A percentile compares a stretch with the other conserved stretches of the same genome.
These are phyloP conservation scores for Cystobasidium sp. DNA, from an alignment of 1,284 basidiomycete genomes.

Conservation along the genomic window DNA sequence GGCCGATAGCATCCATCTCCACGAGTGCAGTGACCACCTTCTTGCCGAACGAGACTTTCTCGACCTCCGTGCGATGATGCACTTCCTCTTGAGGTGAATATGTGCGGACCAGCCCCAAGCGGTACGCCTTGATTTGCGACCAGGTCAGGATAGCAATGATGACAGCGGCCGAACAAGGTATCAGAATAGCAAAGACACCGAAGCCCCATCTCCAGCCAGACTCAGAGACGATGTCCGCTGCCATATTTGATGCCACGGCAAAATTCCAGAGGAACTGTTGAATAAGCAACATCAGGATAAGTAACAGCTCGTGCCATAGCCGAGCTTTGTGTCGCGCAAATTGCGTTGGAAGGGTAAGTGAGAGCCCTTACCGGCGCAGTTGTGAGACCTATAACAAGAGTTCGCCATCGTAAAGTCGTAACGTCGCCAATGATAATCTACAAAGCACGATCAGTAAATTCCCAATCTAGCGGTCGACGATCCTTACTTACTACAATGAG, in stretches of 20 bases:
- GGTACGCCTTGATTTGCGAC: constrained; percentile 69
- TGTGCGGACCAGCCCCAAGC: constrained; percentile 60
- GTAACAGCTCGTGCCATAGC: no score
- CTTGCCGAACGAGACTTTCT: constrained; percentile 26
- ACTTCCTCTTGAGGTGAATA: constrained; percentile 47
- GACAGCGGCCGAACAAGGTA: constrained; percentile 59
- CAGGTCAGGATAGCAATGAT: constrained; percentile 63
- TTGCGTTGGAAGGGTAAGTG: no score
- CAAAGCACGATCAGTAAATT: background rate
- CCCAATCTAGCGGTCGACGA: no score
- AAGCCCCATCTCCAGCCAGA: background rate
- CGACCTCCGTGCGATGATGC: constrained; percentile 18
- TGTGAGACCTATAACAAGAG: constrained; percentile 68
- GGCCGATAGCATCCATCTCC: constrained; percentile 69
- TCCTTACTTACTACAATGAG: constrained; percentile 67
- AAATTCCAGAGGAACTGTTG: no score
- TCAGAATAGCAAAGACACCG: constrained; percentile 57
- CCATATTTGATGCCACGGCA: constrained; percentile 47
- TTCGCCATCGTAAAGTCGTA: constrained; percentile 77
- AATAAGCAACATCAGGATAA: no score
- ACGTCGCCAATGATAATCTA: constrained; percentile 68
- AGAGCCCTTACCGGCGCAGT: constrained; percentile 67
- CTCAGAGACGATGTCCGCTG: no score
- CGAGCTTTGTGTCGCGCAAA: no score
- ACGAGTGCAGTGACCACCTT: constrained; percentile 52